Evolutionary conservation across 495 filamentous ascomycete genomes (phyloP).

Genomic region (Amorphotheca resinae): DNA sequence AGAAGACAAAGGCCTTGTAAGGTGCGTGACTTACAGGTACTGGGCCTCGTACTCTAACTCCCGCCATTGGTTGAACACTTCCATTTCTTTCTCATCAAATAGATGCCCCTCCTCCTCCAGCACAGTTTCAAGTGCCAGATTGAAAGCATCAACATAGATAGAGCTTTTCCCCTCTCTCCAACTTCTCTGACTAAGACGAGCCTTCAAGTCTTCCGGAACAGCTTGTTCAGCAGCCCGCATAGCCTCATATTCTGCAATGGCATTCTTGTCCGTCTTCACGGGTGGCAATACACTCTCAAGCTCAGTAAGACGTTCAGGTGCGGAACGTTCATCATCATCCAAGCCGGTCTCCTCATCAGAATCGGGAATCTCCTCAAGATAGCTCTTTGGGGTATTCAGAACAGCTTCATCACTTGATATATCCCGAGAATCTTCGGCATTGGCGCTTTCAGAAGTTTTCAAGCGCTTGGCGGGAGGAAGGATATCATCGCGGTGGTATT

Average conservation of each 20-base stretch:
- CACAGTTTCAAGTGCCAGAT: constrained; percentile 82
- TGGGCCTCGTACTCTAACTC: constrained; percentile 73
- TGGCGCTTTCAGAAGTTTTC: constrained; percentile 25
- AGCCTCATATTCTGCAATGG: constrained; percentile 70
- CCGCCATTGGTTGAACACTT: constrained; percentile 67
- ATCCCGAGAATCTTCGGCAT: constrained; percentile 22
- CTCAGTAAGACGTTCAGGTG: constrained; percentile 43
- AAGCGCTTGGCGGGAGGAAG: constrained; percentile 25
- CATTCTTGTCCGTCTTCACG: constrained; percentile 52
- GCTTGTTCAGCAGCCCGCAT: constrained; percentile 30
- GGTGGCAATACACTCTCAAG: constrained; percentile 65
- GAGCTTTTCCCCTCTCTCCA: constrained; percentile 53
- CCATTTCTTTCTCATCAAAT: constrained; percentile 68
- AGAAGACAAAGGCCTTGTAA: background rate
- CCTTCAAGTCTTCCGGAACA: constrained; percentile 12
- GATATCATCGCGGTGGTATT: constrained; percentile 23
- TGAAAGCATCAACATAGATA: constrained; percentile 96
- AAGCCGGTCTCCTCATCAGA: constrained; percentile 26
- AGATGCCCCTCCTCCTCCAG: constrained; percentile 80
- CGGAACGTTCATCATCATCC: constrained; percentile 20
- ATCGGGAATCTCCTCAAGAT: constrained; percentile 20
- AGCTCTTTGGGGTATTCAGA: constrained; percentile 2
- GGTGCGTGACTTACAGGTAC: constrained; percentile 33
- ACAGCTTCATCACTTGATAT: constrained; percentile 4
- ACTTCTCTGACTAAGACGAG: constrained; percentile 25